These are phyloP conservation scores for Ceratobasidium sp. DNA, from an alignment of 1,284 basidiomycete genomes.

Conservation along the genomic window DNA sequence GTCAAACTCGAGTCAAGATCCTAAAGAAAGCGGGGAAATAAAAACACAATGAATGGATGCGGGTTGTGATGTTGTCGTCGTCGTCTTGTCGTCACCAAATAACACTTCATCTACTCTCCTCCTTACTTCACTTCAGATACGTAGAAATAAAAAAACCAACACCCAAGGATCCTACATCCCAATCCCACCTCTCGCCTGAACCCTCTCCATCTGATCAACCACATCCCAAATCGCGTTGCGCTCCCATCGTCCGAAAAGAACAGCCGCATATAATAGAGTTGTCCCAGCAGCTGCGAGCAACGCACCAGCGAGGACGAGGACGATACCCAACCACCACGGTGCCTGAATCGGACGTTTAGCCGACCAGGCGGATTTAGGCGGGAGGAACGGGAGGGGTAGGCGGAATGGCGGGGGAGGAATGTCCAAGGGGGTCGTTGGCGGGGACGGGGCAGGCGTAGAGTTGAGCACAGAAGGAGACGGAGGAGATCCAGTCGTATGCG, in stretches of 20 bases:
- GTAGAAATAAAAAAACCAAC: background rate
- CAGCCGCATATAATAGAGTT: slow-evolving; percentile 34
- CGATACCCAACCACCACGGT: slow-evolving; percentile 44
- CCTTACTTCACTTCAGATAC: background rate
- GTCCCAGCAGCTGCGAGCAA: slow-evolving; percentile 32
- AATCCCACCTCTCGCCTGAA: slow-evolving; percentile 29
- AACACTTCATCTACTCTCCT: background rate
- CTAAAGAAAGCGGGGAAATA: background rate
- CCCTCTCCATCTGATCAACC: slow-evolving; percentile 40
- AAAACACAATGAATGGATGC: slow-evolving; percentile 42
- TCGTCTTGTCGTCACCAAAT: background rate
- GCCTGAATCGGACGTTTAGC: slow-evolving; percentile 42
- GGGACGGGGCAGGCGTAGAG: background rate
- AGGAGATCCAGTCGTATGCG: slow-evolving; percentile 26
- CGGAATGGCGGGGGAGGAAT: slow-evolving; percentile 33
- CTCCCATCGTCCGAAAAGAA: slow-evolving; percentile 42
- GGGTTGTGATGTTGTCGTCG: slow-evolving; percentile 30
- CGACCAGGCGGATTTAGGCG: slow-evolving; percentile 19
- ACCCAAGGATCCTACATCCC: slow-evolving; percentile 9
- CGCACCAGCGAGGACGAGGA: slow-evolving; percentile 39
- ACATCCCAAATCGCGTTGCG: slow-evolving; percentile 44
- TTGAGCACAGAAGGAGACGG: background rate
- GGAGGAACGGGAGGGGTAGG: slow-evolving; percentile 34
- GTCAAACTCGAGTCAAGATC: background rate
- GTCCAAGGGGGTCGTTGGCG: background rate